phyloP scores from a whole-genome alignment of 257 asterid species.

The Oldenlandia corymbosa region DNA sequence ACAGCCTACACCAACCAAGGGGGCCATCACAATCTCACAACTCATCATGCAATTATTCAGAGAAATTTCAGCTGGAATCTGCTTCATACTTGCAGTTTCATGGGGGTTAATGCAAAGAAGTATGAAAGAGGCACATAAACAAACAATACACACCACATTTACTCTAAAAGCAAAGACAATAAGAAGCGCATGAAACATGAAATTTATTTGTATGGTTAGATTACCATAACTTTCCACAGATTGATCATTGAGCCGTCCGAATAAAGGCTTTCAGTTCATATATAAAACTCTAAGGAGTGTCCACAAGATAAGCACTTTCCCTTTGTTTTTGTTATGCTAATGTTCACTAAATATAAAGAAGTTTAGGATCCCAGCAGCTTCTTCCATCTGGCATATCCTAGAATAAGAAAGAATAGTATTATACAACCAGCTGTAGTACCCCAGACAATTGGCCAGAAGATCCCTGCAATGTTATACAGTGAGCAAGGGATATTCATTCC shows the following conservation, averaged over 20 bases:
- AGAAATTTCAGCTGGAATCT: neutral
- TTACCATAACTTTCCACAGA: neutral
- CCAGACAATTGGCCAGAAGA: conserved; percentile 40
- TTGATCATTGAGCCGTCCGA: neutral
- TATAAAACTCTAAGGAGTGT: neutral
- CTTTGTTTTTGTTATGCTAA: neutral
- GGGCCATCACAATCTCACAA: conserved; percentile 2
- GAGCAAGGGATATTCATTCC: conserved; percentile 83
- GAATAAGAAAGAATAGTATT: conserved; percentile 47
- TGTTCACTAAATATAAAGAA: conserved; percentile 5
- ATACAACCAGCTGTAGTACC: conserved; percentile 37
- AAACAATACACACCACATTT: no score
- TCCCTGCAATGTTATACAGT: conserved; percentile 16
- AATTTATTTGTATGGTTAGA: neutral
- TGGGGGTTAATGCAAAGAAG: no score
- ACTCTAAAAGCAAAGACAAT: no score
- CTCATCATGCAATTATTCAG: neutral
- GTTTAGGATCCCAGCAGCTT: conserved; percentile 73
- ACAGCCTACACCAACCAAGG: neutral
- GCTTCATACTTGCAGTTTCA: neutral
- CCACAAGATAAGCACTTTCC: neutral
- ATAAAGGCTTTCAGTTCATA: neutral
- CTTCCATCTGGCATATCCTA: conserved; percentile 84
- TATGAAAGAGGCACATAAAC: neutral
- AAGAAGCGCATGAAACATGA: neutral